These are phyloP conservation scores for Entophlyctis luteolus DNA, from an alignment of 192 early-diverging fungal genomes.

Conservation along the genomic window DNA sequence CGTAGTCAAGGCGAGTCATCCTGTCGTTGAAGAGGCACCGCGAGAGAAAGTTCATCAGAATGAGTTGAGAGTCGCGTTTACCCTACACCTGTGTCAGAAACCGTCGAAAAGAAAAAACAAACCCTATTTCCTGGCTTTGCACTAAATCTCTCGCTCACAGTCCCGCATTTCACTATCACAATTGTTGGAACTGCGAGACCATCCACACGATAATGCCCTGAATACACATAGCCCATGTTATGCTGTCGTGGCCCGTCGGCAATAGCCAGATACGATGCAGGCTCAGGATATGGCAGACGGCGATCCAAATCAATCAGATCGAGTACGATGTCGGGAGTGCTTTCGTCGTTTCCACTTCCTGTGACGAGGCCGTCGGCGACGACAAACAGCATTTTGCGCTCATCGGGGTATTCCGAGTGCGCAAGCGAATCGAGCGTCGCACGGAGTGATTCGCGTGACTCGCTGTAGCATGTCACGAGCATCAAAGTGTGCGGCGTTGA, in stretches of 20 bases:
- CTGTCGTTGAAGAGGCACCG: constrained; percentile 76
- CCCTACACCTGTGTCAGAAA: too few species aligned
- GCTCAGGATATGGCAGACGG: constrained; percentile 13
- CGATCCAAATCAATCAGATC: constrained; percentile 55
- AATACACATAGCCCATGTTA: constrained; percentile 77
- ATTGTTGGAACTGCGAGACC: constrained; percentile 38
- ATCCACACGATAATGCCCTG: constrained; percentile 7
- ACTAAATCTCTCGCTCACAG: constrained; percentile 29
- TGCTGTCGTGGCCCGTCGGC: constrained; percentile 82
- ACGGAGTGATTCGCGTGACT: constrained; percentile 55
- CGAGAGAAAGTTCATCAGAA: constrained; percentile 90
- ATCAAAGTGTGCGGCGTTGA: constrained; percentile 49
- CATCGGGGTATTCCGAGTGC: constrained; percentile 76
- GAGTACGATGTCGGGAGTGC: constrained; percentile 81
- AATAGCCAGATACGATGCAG: constrained; percentile 67
- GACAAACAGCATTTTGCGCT: constrained; percentile 83
- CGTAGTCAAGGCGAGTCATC: constrained; percentile 85
- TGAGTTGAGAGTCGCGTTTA: constrained; percentile 93
- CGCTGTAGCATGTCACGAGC: constrained; percentile 93
- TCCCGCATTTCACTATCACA: constrained; percentile 47
- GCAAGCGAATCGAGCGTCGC: constrained; percentile 87
- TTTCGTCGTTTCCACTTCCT: constrained; percentile 73
- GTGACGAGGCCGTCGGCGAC: constrained; percentile 89
- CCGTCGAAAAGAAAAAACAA: not conserved
- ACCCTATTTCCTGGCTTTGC: constrained; percentile 40